Evolutionary conservation across 805 yeast species (phyloP).

Genomic region (Scheffersomyces spartinae): DNA sequence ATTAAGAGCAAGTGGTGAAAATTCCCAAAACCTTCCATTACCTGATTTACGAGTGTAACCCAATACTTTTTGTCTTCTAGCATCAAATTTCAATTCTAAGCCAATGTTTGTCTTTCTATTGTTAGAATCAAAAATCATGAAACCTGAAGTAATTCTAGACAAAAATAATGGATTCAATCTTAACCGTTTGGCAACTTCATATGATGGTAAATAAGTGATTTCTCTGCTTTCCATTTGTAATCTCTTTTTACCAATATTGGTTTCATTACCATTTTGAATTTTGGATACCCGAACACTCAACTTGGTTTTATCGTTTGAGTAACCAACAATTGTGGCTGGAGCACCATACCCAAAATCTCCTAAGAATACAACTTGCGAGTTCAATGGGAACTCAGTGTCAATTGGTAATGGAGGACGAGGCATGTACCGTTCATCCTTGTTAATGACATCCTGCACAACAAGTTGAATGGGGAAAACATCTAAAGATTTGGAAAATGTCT

Average conservation of each 20-base stretch:
- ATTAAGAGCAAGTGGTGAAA: conserved; percentile 59
- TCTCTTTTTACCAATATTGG: conserved; percentile 51
- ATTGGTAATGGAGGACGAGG: conserved; percentile 70
- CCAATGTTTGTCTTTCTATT: conserved; percentile 61
- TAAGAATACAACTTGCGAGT: conserved; percentile 61
- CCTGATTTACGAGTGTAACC: conserved; percentile 68
- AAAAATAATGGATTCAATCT: conserved; percentile 53
- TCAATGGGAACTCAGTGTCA: conserved; percentile 70
- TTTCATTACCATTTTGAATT: conserved; percentile 37
- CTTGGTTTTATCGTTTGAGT: conserved; percentile 23
- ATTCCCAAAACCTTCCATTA: conserved; percentile 62
- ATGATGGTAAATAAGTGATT: conserved; percentile 53
- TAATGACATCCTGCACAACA: conserved; percentile 60
- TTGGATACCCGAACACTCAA: conserved; percentile 40
- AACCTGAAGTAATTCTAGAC: conserved; percentile 69
- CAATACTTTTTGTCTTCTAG: conserved; percentile 66
- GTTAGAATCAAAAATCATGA: conserved; percentile 42
- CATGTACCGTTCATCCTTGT: conserved; percentile 62
- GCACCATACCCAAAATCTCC: conserved; percentile 87
- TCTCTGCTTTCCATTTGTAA: conserved; percentile 44
- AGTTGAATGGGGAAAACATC: conserved; percentile 68
- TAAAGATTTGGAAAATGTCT: conserved; percentile 46
- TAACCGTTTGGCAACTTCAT: conserved; percentile 48
- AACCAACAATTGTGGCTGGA: conserved; percentile 55
- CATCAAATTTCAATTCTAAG: conserved; percentile 73